A percentile compares a stretch with the other conserved stretches of the same genome.
These are phyloP conservation scores for Blepharisma stoltei DNA, from an alignment of 73 alveolate species.

Conservation along the genomic window DNA sequence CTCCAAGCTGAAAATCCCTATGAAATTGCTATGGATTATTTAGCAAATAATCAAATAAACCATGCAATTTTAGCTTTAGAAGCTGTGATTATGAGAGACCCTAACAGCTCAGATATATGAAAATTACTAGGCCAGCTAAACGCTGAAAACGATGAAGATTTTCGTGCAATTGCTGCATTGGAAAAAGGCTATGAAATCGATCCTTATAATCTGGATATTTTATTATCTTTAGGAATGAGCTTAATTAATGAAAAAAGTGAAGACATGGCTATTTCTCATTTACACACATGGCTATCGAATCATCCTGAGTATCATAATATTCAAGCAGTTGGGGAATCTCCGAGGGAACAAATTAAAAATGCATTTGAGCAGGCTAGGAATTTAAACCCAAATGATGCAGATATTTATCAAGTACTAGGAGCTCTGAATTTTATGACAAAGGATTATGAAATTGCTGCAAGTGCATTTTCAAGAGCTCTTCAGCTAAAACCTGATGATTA, in stretches of 20 bases:
- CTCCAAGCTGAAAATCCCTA: conserved; percentile 34
- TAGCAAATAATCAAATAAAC: conserved; percentile 40
- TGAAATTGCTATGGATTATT: conserved; percentile 41
- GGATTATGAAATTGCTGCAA: conserved; percentile 56
- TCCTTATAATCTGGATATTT: conserved; percentile 76
- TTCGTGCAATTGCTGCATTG: conserved; percentile 48
- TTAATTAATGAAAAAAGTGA: conserved; percentile 78
- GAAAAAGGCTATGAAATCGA: conserved; percentile 46
- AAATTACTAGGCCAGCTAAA: conserved; percentile 63
- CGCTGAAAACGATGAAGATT: conserved; percentile 75
- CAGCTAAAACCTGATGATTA: conserved; percentile 74
- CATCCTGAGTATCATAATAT: conserved; percentile 57
- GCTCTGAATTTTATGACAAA: conserved; percentile 66
- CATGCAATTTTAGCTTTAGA: conserved; percentile 61
- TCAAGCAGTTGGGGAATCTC: conserved; percentile 33
- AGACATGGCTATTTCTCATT: conserved; percentile 58
- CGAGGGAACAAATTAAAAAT: conserved; percentile 38
- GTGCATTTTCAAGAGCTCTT: conserved; percentile 59
- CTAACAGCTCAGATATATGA: conserved; percentile 67
- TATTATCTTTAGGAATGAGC: conserved; percentile 72
- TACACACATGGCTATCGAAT: conserved; percentile 46
- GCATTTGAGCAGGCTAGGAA: conserved; percentile 55
- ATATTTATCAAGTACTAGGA: conserved; percentile 41
- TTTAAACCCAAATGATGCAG: conserved; percentile 55
- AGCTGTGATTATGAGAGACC: conserved; percentile 57